Conservation (phyloP, 371 early-diverging fungal genomes). For the Mucor lusitanicus region DNA sequence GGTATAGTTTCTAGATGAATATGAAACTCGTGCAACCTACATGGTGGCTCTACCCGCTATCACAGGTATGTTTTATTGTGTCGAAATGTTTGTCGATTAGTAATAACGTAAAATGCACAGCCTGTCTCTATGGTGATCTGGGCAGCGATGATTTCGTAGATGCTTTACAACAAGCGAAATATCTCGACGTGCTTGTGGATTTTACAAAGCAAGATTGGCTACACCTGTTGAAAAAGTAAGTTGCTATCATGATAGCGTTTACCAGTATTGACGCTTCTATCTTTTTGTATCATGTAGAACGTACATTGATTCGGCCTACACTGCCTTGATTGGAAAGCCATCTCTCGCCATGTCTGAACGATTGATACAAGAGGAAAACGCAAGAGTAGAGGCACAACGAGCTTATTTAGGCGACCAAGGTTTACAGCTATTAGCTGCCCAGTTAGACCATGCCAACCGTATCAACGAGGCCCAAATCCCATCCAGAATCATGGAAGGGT, state of each 20-base stretch:
- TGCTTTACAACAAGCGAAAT: conserved; percentile 43
- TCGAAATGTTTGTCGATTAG: background rate
- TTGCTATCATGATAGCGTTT: too few species aligned
- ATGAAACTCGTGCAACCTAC: conserved; percentile 27
- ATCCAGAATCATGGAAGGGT: conserved; percentile 50
- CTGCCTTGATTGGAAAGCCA: conserved; percentile 52
- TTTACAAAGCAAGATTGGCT: conserved; percentile 52
- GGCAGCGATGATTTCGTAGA: conserved; percentile 47
- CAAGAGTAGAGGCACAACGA: conserved; percentile 46
- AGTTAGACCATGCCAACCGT: conserved; percentile 42
- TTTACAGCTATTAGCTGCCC: conserved; percentile 34
- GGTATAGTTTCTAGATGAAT: conserved; percentile 23
- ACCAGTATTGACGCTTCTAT: too few species aligned
- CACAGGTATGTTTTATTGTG: conserved; percentile 12
- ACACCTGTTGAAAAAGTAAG: conserved; percentile 48
- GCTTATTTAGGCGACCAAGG: conserved; percentile 24
- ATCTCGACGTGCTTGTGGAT: conserved; percentile 38
- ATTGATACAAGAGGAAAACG: conserved; percentile 38
- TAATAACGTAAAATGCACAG: conserved; percentile 1
- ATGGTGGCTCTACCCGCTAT: conserved; percentile 27
- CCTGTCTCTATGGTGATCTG: conserved; percentile 50
- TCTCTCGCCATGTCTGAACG: conserved; percentile 42
- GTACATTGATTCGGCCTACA: conserved; percentile 45
- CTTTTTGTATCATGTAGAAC: conserved; percentile 22
- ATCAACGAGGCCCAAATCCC: conserved; percentile 56